A percentile compares a stretch with the other conserved stretches of the same genome.
These are phyloP conservation scores for Persicaria tinctoria DNA, from an alignment of 148 eudicot genomes.

Conservation along the genomic window DNA sequence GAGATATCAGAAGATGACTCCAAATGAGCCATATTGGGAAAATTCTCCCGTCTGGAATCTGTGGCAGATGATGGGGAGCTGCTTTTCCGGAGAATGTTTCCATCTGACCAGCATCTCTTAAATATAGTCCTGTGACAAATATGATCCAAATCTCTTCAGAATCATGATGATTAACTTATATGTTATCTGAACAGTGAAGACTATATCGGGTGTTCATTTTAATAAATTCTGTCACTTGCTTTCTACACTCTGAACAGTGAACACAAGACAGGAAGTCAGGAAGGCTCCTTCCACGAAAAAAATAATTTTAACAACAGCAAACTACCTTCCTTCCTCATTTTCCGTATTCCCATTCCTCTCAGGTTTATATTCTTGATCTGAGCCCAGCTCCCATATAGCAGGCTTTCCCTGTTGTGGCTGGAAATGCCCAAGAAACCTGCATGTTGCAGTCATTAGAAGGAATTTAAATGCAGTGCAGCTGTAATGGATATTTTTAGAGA, in stretches of 20 bases:
- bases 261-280: not conserved
- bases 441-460: not conserved
- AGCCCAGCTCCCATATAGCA: constrained; percentile 9
- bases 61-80: constrained; percentile 31
- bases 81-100: constrained; percentile 62
- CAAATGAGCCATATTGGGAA: constrained; percentile 27
- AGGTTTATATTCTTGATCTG: constrained; percentile 6
- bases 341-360: not conserved
- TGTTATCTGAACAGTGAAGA: too few species aligned
- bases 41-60: constrained; percentile 26
- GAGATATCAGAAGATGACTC: constrained; percentile 65
- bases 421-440: constrained; percentile 8
- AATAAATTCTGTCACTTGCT: not conserved
- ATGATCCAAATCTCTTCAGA: not conserved
- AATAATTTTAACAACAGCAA: not conserved
- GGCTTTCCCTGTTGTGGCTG: constrained; percentile 7
- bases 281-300: not conserved
- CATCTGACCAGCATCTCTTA: constrained; percentile 78
- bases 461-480: not conserved
- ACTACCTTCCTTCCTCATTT: not conserved
- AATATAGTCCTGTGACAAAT: constrained; percentile 13
- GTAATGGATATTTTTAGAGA: not conserved
- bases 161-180: not conserved
- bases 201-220: too few species aligned
- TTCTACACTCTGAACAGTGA: not conserved